Conservation (phyloP, 345 rosid genomes). For the Anacardium occidentale region DNA sequence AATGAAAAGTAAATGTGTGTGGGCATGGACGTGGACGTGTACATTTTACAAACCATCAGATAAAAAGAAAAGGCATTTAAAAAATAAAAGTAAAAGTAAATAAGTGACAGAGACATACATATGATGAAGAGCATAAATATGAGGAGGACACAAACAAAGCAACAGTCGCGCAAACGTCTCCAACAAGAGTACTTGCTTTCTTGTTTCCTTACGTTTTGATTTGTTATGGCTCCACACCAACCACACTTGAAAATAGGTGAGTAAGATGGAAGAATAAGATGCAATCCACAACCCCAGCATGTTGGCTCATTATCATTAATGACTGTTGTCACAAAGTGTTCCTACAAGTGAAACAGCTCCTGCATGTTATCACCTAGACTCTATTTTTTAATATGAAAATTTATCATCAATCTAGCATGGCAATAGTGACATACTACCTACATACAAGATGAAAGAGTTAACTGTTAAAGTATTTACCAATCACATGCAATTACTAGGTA, state of each 20-base stretch:
- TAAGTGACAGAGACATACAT: conserved; percentile 46
- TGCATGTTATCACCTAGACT: neutral
- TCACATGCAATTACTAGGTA: neutral
- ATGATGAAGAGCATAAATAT: conserved; percentile 72
- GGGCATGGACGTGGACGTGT: no score
- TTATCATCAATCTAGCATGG: neutral
- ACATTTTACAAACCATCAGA: neutral
- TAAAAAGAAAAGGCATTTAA: neutral
- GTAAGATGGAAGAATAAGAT: conserved; percentile 64
- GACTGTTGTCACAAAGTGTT: conserved; percentile 45
- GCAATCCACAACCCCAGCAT: conserved; percentile 97
- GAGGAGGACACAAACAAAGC: conserved; percentile 58
- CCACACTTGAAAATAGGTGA: conserved; percentile 77
- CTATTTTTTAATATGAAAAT: neutral
- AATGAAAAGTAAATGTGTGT: neutral
- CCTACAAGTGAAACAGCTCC: conserved; percentile 32
- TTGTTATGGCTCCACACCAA: conserved; percentile 97
- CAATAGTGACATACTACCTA: neutral
- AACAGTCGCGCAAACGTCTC: conserved; percentile 84
- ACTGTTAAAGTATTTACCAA: neutral
- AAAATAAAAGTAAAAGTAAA: neutral
- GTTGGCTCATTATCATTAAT: conserved; percentile 54
- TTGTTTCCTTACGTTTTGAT: conserved; percentile 40
- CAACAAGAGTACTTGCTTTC: conserved; percentile 56
- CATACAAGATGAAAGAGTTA: neutral